A percentile compares a stretch with the other conserved stretches of the same genome.
phyloP scores from a whole-genome alignment of 345 rosid genomes.

The Heritiera fomes region DNA sequence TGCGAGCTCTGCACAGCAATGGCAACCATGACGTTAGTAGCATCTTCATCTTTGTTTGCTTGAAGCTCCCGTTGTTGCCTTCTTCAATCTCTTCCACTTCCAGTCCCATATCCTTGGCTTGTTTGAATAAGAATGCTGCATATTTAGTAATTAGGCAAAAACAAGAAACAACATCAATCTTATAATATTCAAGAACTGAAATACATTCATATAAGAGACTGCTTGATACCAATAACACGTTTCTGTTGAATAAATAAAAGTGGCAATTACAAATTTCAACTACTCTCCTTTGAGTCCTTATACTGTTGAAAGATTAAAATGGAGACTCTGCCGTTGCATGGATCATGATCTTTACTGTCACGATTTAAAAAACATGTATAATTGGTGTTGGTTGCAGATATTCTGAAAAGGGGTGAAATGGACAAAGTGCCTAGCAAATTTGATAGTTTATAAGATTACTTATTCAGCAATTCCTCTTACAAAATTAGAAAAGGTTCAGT shows the following conservation, averaged over 20 bases:
- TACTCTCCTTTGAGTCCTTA: background rate
- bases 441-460: background rate
- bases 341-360: background rate
- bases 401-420: background rate
- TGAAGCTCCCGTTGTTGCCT: slow-evolving; percentile 37
- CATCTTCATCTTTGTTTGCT: slow-evolving; percentile 58
- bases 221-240: background rate
- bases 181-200: background rate
- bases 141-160: background rate
- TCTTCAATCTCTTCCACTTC: slow-evolving; percentile 39
- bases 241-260: background rate
- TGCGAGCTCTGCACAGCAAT: slow-evolving; percentile 69
- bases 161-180: background rate
- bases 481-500: background rate
- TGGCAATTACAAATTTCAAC: background rate
- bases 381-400: background rate
- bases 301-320: background rate
- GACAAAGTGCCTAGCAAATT: background rate
- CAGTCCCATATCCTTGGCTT: slow-evolving; percentile 52
- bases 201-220: background rate
- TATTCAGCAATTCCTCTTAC: background rate
- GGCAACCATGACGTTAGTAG: slow-evolving; percentile 74
- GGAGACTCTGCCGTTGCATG: background rate
- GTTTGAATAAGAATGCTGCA: slow-evolving; percentile 72
- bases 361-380: background rate